Conservation (phyloP, 352 stramenopile species). For the Globisporangium cederbergense region DNA sequence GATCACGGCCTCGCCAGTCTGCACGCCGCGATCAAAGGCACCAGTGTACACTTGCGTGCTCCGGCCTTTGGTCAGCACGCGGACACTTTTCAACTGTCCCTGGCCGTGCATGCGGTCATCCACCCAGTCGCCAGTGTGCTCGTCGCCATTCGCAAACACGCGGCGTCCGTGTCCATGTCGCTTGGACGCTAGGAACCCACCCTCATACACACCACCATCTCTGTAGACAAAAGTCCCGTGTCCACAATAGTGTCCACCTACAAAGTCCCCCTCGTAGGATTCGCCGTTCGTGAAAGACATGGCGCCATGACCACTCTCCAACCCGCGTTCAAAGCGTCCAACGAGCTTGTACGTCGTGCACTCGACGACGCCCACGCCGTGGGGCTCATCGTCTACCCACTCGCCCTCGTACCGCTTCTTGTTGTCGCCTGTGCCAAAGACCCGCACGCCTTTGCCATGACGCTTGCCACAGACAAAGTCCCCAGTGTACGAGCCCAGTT, state of each 20-base stretch:
- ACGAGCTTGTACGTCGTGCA: slow-evolving; percentile 51
- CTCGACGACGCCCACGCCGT: slow-evolving; percentile 56
- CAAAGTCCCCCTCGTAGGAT: slow-evolving; percentile 64
- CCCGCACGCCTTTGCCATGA: slow-evolving; percentile 56
- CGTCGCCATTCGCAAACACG: slow-evolving; percentile 48
- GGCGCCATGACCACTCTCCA: slow-evolving; percentile 51
- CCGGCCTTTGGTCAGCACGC: not conserved
- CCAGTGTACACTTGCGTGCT: slow-evolving; percentile 42
- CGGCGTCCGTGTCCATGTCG: slow-evolving; percentile 47
- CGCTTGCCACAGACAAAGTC: slow-evolving; percentile 51
- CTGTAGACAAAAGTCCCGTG: slow-evolving; percentile 37
- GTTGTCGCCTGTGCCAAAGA: slow-evolving; percentile 35
- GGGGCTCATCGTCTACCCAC: slow-evolving; percentile 54
- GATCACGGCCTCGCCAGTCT: slow-evolving; percentile 45
- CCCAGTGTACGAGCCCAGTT: slow-evolving; percentile 56
- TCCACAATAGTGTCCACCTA: slow-evolving; percentile 42
- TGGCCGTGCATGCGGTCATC: slow-evolving; percentile 57
- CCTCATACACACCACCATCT: slow-evolving; percentile 58
- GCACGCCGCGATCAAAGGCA: slow-evolving; percentile 36
- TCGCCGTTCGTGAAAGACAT: slow-evolving; percentile 64
- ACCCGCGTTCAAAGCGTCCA: slow-evolving; percentile 46
- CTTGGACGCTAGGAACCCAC: slow-evolving; percentile 41
- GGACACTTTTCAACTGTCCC: slow-evolving; percentile 32
- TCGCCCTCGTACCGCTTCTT: slow-evolving; percentile 61
- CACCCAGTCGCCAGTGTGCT: slow-evolving; percentile 56